Conservation (phyloP, 805 yeast genomes). For the Yarrowia sp. region DNA sequence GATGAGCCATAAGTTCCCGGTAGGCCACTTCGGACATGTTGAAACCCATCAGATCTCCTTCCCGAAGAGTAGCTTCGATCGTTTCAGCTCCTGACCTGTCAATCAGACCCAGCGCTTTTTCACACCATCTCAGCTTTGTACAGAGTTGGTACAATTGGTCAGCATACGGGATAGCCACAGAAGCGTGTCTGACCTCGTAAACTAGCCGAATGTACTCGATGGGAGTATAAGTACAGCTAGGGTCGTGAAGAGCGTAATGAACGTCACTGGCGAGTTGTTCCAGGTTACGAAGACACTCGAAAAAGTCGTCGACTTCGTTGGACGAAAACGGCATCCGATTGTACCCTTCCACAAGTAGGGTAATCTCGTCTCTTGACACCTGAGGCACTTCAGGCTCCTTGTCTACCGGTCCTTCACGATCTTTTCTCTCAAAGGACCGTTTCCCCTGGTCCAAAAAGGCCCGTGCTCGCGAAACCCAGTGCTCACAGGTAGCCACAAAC, state of each 20-base stretch:
- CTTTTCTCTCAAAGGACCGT: constrained; percentile 41
- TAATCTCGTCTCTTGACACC: constrained; percentile 49
- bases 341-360: constrained; percentile 58
- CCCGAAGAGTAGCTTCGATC: constrained; percentile 7
- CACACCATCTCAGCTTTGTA: constrained; percentile 54
- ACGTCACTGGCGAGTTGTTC: constrained; percentile 23
- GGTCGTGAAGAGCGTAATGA: constrained; percentile 22
- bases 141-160: constrained; percentile 53
- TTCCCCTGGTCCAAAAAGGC: constrained; percentile 32
- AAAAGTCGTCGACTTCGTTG: constrained; percentile 66
- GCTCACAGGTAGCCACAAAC: constrained; percentile 27
- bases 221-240: constrained; percentile 13
- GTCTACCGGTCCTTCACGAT: constrained; percentile 41
- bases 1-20: constrained; percentile 9
- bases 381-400: constrained; percentile 41
- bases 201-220: constrained; percentile 61
- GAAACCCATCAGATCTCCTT: constrained; percentile 34
- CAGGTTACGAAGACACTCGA: constrained; percentile 54
- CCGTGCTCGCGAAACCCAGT: constrained; percentile 22
- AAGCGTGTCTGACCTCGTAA: constrained; percentile 65
- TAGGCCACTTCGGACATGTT: constrained; percentile 34
- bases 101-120: constrained; percentile 42
- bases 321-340: constrained; percentile 56
- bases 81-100: constrained; percentile 6
- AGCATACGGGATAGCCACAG: constrained; percentile 60